A percentile compares a stretch with the other conserved stretches of the same genome.
These are phyloP conservation scores for Hypocreales sp. DNA, from an alignment of 2,329 filamentous ascomycete species.

Conservation along the genomic window DNA sequence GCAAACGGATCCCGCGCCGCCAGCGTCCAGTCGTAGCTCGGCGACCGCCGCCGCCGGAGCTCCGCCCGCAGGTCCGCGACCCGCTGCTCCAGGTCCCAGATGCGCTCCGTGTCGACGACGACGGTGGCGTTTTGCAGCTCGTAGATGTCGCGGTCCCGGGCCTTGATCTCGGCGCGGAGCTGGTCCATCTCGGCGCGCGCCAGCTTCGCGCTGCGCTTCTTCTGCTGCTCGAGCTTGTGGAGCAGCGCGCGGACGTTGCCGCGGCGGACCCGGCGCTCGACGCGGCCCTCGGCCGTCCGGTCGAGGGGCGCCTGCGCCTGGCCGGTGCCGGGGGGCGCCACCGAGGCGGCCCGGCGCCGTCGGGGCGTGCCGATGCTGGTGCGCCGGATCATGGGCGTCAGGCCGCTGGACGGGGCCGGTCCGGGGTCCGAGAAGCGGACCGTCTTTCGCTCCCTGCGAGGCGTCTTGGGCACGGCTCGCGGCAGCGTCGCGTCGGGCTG, in stretches of 20 bases:
- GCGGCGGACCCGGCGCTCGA: conserved; percentile 40
- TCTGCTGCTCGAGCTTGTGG: conserved; percentile 33
- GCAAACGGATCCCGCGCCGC: conserved; percentile 30
- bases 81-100: conserved; percentile 25
- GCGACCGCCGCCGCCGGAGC: conserved; percentile 10
- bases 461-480: conserved; percentile 11
- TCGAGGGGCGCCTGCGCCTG: conserved; percentile 23
- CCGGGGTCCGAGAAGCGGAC: conserved; percentile 47
- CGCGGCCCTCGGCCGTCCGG: conserved; percentile 39
- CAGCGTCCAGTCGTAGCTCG: conserved; percentile 32
- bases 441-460: conserved; percentile 23
- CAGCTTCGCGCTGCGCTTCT: conserved; percentile 21
- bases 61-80: conserved; percentile 19
- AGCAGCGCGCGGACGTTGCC: conserved; percentile 43
- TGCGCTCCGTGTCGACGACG: conserved; percentile 28
- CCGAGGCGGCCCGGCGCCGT: conserved; percentile 30
- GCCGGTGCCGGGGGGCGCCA: conserved; percentile 23
- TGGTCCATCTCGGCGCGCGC: conserved; percentile 30
- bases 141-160: conserved; percentile 36
- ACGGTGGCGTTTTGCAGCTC: conserved; percentile 34
- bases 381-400: conserved; percentile 43
- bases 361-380: conserved; percentile 25
- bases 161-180: conserved; percentile 31
- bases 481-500: conserved; percentile 7
- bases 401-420: conserved; percentile 27